Evolutionary conservation across 441 rosid genomes (phyloP).

Genomic region (Flueggea neowawraea): DNA sequence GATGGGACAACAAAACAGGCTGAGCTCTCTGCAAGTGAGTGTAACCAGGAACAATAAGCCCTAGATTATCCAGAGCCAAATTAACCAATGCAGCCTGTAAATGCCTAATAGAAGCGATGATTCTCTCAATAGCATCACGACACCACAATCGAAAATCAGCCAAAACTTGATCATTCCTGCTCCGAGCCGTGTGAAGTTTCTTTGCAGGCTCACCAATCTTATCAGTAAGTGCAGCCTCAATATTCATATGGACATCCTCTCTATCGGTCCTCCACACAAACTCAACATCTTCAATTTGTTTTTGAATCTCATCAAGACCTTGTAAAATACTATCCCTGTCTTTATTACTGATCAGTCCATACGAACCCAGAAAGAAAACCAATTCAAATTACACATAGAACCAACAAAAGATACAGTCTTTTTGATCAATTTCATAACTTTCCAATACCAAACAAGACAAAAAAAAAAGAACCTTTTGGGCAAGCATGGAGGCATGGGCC

Average conservation of each 20-base stretch:
- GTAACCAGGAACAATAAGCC: constrained; percentile 81
- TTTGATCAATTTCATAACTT: constrained; percentile 6
- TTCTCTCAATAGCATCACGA: constrained; percentile 83
- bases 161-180: constrained; percentile 88
- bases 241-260: constrained; percentile 98
- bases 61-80: constrained; percentile 65
- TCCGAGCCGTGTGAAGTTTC: constrained; percentile 91
- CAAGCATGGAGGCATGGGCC: constrained; percentile 97
- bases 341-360: constrained; percentile 63
- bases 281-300: constrained; percentile 49
- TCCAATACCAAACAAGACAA: constrained; percentile 8
- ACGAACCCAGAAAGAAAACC: constrained; percentile 3
- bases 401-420: not conserved
- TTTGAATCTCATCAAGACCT: constrained; percentile 79
- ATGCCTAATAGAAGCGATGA: constrained; percentile 32
- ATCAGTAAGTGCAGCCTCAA: constrained; percentile 92
- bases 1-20: constrained; percentile 85
- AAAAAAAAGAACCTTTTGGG: constrained; percentile 48
- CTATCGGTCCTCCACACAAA: constrained; percentile 92
- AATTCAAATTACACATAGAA: not conserved
- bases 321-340: constrained; percentile 64
- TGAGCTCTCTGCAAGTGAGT: constrained; percentile 96
- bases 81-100: constrained; percentile 67
- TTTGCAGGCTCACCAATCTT: constrained; percentile 94
- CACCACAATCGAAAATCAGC: constrained; percentile 95